Percentiles rank a stretch among this genome's conserved stretches.
Conservation (phyloP, 1,284 basidiomycete species). For the Fistulinella staudtii region DNA sequence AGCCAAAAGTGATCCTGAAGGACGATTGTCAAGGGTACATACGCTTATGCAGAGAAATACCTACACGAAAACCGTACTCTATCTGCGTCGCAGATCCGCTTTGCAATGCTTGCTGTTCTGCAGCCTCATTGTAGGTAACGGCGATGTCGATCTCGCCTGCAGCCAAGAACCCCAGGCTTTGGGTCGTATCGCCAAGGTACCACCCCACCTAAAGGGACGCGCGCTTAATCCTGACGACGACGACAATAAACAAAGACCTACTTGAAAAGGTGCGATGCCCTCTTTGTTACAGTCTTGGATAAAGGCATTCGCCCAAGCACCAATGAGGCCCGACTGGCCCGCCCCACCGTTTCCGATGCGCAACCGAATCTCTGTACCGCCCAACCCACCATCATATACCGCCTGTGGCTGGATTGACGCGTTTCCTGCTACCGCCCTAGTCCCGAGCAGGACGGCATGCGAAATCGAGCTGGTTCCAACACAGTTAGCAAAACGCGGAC, state of each 20-base stretch:
- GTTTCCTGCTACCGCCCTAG: constrained; percentile 1
- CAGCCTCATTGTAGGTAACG: constrained; percentile 48
- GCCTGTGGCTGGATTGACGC: constrained; percentile 11
- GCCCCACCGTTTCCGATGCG: constrained; percentile 48
- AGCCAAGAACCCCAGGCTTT: constrained; percentile 39
- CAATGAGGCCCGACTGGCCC: constrained; percentile 46
- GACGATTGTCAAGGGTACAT: constrained; percentile 18
- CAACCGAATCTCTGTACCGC: constrained; percentile 27
- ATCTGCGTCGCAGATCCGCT: constrained; percentile 29
- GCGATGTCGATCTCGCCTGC: constrained; percentile 42
- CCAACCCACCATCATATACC: constrained; percentile 18
- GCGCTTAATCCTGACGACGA: background rate
- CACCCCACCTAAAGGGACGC: constrained; percentile 39
- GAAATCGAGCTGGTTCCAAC: too few species aligned
- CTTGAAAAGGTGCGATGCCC: constrained; percentile 34
- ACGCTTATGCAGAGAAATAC: constrained; percentile 33
- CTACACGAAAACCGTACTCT: constrained; percentile 41
- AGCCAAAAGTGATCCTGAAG: constrained; percentile 25
- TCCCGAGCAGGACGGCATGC: background rate
- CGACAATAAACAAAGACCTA: constrained; percentile 16
- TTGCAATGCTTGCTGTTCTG: constrained; percentile 37
- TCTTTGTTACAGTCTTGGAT: constrained; percentile 35
- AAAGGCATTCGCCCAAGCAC: constrained; percentile 43
- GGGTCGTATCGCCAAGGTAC: constrained; percentile 49
- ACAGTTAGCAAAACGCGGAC: too few species aligned